phyloP scores from a whole-genome alignment of 2,329 filamentous ascomycete genomes.

The Thielaviopsis populi region DNA sequence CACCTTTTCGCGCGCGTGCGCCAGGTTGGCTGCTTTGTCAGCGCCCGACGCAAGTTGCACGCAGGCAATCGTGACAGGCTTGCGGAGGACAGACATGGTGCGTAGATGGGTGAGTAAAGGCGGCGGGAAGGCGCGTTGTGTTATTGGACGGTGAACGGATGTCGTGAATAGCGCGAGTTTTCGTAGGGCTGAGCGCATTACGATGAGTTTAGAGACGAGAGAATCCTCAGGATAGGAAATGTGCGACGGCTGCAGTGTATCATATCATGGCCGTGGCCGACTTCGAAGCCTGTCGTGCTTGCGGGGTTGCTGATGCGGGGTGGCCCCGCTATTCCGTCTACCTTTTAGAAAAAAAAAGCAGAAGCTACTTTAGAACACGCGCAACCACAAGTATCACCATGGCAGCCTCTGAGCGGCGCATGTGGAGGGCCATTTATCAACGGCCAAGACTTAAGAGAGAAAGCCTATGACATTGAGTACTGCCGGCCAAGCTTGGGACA shows the following conservation, averaged over 20 bases:
- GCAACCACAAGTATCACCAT: neutral
- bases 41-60: constrained; percentile 67
- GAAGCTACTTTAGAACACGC: neutral
- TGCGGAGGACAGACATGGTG: constrained; percentile 41
- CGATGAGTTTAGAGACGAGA: no score
- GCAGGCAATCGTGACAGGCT: constrained; percentile 64
- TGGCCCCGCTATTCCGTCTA: neutral
- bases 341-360: neutral
- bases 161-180: constrained; percentile 10
- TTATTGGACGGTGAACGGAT: neutral
- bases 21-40: constrained; percentile 75
- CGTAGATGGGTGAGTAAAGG: constrained; percentile 20
- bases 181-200: constrained; percentile 4
- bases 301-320: neutral
- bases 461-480: neutral
- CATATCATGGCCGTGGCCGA: neutral
- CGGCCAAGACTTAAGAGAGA: no score
- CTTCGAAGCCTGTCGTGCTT: neutral
- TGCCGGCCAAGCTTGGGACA: neutral
- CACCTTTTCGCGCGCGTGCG: constrained; percentile 66
- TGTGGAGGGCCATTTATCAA: no score
- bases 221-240: neutral
- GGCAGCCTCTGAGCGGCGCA: no score
- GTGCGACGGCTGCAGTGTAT: neutral
- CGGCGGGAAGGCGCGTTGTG: neutral